Conservation (phyloP, 2,329 filamentous ascomycete species). For the Phialophora tarda region DNA sequence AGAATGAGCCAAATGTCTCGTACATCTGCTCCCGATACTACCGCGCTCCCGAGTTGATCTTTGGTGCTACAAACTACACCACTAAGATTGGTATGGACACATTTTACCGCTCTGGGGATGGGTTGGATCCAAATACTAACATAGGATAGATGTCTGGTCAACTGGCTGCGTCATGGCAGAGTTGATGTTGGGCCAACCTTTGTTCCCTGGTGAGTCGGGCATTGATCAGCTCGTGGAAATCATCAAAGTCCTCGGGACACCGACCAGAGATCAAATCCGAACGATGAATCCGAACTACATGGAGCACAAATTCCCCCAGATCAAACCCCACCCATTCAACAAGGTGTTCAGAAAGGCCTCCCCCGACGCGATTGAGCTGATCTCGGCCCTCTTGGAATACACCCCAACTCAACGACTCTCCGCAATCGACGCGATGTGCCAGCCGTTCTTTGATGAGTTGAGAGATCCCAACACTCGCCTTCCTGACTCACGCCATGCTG, state of each 20-base stretch:
- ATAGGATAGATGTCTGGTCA: conserved; percentile 86
- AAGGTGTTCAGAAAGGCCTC: conserved; percentile 99
- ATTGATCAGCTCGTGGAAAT: conserved; percentile 99
- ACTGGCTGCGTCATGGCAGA: conserved; percentile 99
- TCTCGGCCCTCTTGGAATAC: conserved; percentile 92
- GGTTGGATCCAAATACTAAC: conserved; percentile 25
- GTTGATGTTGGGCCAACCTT: conserved; percentile 95
- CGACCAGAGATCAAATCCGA: conserved; percentile 95
- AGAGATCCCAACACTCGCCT: conserved; percentile 88
- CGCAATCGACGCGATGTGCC: conserved; percentile 94
- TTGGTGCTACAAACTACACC: conserved; percentile 98
- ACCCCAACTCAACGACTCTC: conserved; percentile 94
- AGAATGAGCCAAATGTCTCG: conserved; percentile 98
- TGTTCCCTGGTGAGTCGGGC: conserved; percentile 97
- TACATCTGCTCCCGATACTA: conserved; percentile 99
- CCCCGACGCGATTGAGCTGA: conserved; percentile 88
- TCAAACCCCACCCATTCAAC: conserved; percentile 98
- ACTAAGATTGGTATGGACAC: conserved; percentile 89
- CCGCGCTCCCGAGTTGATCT: conserved; percentile 95
- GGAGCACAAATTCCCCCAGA: conserved; percentile 99
- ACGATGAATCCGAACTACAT: conserved; percentile 99
- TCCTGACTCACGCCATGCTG: conserved; percentile 90
- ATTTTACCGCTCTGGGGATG: conserved; percentile 27
- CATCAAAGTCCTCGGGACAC: conserved; percentile 97
- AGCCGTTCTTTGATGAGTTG: conserved; percentile 97